A percentile compares a stretch with the other conserved stretches of the same genome.
Evolutionary conservation across 1,139 yeast species (phyloP).

Genomic region (Candida labiduridarum): DNA sequence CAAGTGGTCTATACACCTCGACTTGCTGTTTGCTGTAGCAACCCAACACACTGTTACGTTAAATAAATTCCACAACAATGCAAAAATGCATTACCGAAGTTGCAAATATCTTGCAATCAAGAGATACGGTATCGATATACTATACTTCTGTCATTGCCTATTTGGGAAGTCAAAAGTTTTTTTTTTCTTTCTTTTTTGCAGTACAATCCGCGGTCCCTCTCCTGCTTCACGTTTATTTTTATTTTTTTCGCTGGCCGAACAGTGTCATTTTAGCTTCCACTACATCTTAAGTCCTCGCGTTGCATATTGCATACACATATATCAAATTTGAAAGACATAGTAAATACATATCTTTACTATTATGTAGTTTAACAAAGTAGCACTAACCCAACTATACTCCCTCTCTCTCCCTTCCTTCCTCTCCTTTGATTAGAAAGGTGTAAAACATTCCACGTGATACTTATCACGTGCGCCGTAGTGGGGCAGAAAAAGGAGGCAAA

Average conservation of each 20-base stretch:
- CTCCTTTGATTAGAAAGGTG: background rate
- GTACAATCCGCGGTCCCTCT: background rate
- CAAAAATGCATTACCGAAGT: background rate
- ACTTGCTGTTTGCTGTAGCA: too few relatives aligned
- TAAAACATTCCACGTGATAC: background rate
- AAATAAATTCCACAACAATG: background rate
- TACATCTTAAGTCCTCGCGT: background rate
- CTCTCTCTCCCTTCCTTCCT: background rate
- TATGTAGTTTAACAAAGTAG: too few relatives aligned
- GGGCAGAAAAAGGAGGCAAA: background rate
- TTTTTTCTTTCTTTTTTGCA: background rate
- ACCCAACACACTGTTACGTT: too few relatives aligned
- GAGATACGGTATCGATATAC: background rate
- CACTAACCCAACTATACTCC: too few relatives aligned
- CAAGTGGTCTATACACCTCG: too few relatives aligned
- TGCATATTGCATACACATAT: background rate
- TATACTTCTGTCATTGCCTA: background rate
- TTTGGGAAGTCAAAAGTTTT: background rate
- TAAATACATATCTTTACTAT: too few relatives aligned
- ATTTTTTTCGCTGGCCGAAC: background rate
- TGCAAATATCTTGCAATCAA: background rate
- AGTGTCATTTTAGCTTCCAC: background rate
- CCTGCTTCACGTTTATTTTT: background rate
- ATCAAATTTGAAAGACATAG: too few relatives aligned
- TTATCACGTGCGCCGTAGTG: background rate